phyloP scores from a whole-genome alignment of 2,329 filamentous ascomycete genomes.

The Didymosphaeria variabile region DNA sequence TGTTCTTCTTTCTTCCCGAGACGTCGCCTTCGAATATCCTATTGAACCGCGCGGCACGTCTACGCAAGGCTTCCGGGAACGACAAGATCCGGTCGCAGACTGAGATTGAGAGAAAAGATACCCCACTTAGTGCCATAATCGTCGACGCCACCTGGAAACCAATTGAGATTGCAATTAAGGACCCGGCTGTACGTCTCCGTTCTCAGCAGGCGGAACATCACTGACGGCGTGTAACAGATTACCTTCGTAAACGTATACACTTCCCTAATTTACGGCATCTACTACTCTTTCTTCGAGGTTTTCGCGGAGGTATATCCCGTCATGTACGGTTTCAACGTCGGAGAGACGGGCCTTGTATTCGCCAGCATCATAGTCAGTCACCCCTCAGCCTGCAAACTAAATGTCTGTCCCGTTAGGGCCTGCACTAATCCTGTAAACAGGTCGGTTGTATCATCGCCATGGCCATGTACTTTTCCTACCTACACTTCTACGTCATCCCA shows the following conservation, averaged over 20 bases:
- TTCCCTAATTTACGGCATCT: constrained; percentile 34
- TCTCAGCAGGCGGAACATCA: neutral
- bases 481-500: constrained; percentile 24
- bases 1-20: constrained; percentile 72
- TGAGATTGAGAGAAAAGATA: constrained; percentile 69
- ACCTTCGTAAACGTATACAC: constrained; percentile 30
- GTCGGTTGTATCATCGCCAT: constrained; percentile 30
- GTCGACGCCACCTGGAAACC: constrained; percentile 69
- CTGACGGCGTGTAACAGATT: constrained; percentile 11
- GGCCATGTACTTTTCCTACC: constrained; percentile 28
- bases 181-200: constrained; percentile 38
- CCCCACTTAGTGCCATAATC: constrained; percentile 59
- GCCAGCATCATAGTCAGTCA: constrained; percentile 23
- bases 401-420: neutral
- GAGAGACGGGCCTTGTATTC: constrained; percentile 28
- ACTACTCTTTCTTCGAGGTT: constrained; percentile 36
- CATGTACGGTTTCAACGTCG: constrained; percentile 34
- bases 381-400: neutral
- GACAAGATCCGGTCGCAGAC: constrained; percentile 66
- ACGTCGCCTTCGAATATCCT: constrained; percentile 69
- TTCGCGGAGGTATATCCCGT: constrained; percentile 34
- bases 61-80: constrained; percentile 69
- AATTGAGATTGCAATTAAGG: constrained; percentile 53
- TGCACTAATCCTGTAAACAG: neutral
- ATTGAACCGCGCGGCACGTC: constrained; percentile 66